phyloP scores from a whole-genome alignment of 202 grass and related monocot genomes.

The Hordeum pubiflorum region DNA sequence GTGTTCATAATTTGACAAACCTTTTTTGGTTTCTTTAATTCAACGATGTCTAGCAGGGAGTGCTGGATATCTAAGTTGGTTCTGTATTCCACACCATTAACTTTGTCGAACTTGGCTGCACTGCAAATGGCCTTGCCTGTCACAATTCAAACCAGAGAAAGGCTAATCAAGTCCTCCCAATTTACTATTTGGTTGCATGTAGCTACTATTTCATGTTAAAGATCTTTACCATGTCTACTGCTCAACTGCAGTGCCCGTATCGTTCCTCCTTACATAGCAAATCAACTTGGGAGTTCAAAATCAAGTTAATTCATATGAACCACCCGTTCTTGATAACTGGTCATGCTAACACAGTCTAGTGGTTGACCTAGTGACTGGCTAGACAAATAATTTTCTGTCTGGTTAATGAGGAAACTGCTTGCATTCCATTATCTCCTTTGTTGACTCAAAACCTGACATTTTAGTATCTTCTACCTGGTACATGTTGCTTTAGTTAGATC shows the following conservation, averaged over 20 bases:
- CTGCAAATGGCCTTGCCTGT: not conserved
- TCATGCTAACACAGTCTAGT: not conserved
- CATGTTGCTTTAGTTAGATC: slow-evolving; percentile 9
- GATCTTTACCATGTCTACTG: not conserved
- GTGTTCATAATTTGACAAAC: not conserved
- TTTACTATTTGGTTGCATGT: not conserved
- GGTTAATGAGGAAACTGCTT: not conserved
- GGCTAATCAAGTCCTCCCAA: not conserved
- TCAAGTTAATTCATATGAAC: slow-evolving; percentile 5
- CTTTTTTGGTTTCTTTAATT: not conserved
- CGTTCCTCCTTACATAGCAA: not conserved
- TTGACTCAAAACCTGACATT: not conserved
- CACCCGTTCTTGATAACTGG: not conserved
- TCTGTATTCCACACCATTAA: not conserved
- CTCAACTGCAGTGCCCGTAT: not conserved
- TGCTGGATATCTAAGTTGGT: slow-evolving; percentile 5
- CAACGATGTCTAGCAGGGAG: not conserved
- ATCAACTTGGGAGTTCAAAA: not conserved
- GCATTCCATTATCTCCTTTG: slow-evolving; percentile 13
- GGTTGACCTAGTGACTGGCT: not conserved
- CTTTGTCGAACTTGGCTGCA: not conserved
- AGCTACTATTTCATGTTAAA: not conserved
- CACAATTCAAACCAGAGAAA: not conserved
- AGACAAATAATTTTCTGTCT: not conserved
- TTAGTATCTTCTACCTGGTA: not conserved